Evolutionary conservation across 768 basidiomycete species (phyloP).

Genomic region (Crucibulum laeve): DNA sequence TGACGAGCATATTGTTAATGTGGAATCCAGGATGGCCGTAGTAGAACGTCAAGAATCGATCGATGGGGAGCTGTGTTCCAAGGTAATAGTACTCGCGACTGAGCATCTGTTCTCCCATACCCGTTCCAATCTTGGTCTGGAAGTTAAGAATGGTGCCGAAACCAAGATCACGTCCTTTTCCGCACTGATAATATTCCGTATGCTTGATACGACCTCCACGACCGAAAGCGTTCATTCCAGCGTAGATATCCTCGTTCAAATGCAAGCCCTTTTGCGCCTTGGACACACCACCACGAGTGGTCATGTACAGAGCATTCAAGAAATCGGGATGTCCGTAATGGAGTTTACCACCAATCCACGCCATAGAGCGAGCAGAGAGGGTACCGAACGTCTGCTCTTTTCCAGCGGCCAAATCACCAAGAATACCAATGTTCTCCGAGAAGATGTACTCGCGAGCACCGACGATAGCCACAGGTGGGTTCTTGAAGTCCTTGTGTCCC

Average conservation of each 20-base stretch:
- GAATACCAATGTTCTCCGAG: conserved; percentile 98
- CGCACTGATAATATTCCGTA: conserved; percentile 98
- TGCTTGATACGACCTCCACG: conserved; percentile 98
- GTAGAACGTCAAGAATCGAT: conserved; percentile 99
- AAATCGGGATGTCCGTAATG: conserved; percentile 99
- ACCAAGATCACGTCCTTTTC: conserved; percentile 97
- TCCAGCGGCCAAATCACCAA: conserved; percentile 96
- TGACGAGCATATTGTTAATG: conserved; percentile 99
- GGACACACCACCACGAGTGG: conserved; percentile 94
- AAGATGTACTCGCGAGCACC: conserved; percentile 99
- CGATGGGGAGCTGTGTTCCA: conserved; percentile 95
- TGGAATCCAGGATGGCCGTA: conserved; percentile 99
- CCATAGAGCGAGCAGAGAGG: conserved; percentile 89
- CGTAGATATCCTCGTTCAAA: conserved; percentile 99
- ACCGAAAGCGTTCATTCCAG: conserved; percentile 97
- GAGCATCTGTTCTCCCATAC: conserved; percentile 99
- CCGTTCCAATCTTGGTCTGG: conserved; percentile 99
- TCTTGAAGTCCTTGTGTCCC: conserved; percentile 84
- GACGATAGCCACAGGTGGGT: conserved; percentile 91
- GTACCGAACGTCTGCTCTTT: conserved; percentile 99
- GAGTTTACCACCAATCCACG: conserved; percentile 97
- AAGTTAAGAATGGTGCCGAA: conserved; percentile 99
- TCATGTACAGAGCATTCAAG: conserved; percentile 97
- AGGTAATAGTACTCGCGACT: conserved; percentile 99
- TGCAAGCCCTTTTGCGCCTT: conserved; percentile 99